Evolutionary conservation across 805 yeast species (phyloP), one percentile per base, ranked within the genome.

Genomic region (Ogataea paradorogensis): DNA sequence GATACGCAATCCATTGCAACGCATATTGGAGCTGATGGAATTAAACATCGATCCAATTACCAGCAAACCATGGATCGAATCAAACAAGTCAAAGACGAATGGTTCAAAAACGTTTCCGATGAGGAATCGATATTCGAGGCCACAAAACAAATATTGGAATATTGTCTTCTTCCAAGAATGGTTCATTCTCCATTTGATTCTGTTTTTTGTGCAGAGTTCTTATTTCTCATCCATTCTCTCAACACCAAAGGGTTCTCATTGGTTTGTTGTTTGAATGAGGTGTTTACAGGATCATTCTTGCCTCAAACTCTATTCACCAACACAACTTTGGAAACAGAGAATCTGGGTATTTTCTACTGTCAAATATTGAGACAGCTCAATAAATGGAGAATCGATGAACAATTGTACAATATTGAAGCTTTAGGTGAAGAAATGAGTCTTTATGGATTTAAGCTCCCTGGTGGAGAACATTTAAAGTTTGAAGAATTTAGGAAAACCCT

Each of bases 121-220:
- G 63, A 37, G 13, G 42, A 47, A n/a, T n/a, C 41, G 2, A 18
- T 34, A 11, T 39, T 15, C 5, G 41, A 38, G 10, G 15, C 38
- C 4, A 35, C 36, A 20, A 26, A 35, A 18, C 50, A 47, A 26
- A 29, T 87, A 33, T 55, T 87, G 25, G 81, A 82, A 45, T 58
- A 62, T 38, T 87, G 96, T 59, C 51, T 87, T 6, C 60, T 89
- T 9, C 96, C 96, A 9, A 69, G 97, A 48, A 72, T 81, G 3
- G 59, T 83, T 2, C 88, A 83, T 47, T 85, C 96, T 0, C 79
- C 95, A 0, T 75, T 82, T 46, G 97, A 89, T 63, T 95, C 96
- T 0, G 67, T 84, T 0, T 90, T 66, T 55, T 62, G 80, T 25
- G 77, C 84, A 0, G 68, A 70, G 40, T 86, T 89, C 53, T 46